Percentiles rank a stretch among this genome's conserved stretches.
These are phyloP conservation scores for Phytophthora europaea DNA, from an alignment of 352 stramenopile genomes.

Conservation along the genomic window DNA sequence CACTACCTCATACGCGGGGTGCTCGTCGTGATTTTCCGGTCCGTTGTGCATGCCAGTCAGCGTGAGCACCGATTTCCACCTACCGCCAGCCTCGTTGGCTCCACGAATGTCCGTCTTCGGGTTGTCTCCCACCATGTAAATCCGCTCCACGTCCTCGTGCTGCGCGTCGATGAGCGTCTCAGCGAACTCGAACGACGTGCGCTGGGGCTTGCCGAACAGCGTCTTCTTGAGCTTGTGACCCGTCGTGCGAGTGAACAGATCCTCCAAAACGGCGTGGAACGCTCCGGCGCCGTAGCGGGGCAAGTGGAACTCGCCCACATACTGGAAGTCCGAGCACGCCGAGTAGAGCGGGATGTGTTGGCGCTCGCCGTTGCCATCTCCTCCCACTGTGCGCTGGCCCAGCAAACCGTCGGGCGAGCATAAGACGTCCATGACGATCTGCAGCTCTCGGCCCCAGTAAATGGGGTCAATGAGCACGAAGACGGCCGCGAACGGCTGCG, in stretches of 20 bases:
- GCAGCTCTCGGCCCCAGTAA: constrained; percentile 81
- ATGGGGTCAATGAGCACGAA: constrained; percentile 86
- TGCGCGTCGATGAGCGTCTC: constrained; percentile 84
- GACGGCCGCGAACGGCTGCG: constrained; percentile 64
- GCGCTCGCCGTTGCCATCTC: constrained; percentile 42
- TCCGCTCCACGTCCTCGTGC: constrained; percentile 66
- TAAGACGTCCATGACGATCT: constrained; percentile 82
- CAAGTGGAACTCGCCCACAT: constrained; percentile 87
- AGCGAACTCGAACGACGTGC: constrained; percentile 78
- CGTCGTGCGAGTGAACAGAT: constrained; percentile 86
- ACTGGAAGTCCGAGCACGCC: constrained; percentile 90
- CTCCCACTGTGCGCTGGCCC: constrained; percentile 44
- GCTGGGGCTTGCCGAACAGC: constrained; percentile 84
- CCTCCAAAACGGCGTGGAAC: constrained; percentile 84
- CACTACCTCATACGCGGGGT: constrained; percentile 79
- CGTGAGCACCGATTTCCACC: constrained; percentile 89
- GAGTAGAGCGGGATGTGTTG: constrained; percentile 86
- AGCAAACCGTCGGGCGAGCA: constrained; percentile 67
- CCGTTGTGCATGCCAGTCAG: constrained; percentile 85
- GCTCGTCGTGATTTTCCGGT: constrained; percentile 68
- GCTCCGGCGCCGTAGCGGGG: constrained; percentile 84
- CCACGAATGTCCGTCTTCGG: constrained; percentile 85
- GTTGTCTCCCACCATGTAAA: constrained; percentile 93
- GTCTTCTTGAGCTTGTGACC: constrained; percentile 78
- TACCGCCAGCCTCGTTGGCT: constrained; percentile 73